phyloP scores from a whole-genome alignment of 805 yeast genomes.

The Hanseniaspora thailandica region DNA sequence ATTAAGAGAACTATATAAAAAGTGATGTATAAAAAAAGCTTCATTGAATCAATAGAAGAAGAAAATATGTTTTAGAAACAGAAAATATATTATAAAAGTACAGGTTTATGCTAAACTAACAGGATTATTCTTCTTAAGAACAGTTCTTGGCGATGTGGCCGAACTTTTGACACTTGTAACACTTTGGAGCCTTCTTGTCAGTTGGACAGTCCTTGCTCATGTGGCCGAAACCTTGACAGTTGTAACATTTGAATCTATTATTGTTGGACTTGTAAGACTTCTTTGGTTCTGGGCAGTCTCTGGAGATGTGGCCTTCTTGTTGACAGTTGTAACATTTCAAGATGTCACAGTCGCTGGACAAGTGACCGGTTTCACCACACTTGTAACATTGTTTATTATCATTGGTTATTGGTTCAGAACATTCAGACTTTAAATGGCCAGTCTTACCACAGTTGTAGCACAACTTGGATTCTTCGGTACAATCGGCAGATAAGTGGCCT shows the following conservation, averaged over 20 bases:
- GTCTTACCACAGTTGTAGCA: slow-evolving; percentile 89
- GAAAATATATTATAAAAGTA: background rate
- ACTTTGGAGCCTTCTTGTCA: slow-evolving; percentile 24
- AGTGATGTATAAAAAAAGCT: background rate
- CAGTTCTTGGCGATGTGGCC: slow-evolving; percentile 88
- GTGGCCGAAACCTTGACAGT: slow-evolving; percentile 86
- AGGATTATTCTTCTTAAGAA: slow-evolving; percentile 17
- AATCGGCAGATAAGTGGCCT: slow-evolving; percentile 82
- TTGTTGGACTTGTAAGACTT: slow-evolving; percentile 49
- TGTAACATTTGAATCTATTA: slow-evolving; percentile 82
- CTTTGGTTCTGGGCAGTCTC: slow-evolving; percentile 45
- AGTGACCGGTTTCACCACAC: slow-evolving; percentile 85
- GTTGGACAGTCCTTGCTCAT: slow-evolving; percentile 70
- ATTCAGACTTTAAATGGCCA: slow-evolving; percentile 79
- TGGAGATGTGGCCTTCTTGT: slow-evolving; percentile 71
- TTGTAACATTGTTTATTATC: slow-evolving; percentile 82
- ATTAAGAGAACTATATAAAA: background rate
- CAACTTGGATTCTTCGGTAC: slow-evolving; percentile 66
- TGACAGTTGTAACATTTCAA: slow-evolving; percentile 72
- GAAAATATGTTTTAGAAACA: background rate
- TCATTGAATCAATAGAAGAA: no score
- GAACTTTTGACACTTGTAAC: slow-evolving; percentile 40
- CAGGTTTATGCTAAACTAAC: background rate
- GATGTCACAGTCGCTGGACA: slow-evolving; percentile 69
- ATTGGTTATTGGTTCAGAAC: slow-evolving; percentile 79